Conservation (phyloP, 495 filamentous ascomycete genomes). For the Penicillium daleae region DNA sequence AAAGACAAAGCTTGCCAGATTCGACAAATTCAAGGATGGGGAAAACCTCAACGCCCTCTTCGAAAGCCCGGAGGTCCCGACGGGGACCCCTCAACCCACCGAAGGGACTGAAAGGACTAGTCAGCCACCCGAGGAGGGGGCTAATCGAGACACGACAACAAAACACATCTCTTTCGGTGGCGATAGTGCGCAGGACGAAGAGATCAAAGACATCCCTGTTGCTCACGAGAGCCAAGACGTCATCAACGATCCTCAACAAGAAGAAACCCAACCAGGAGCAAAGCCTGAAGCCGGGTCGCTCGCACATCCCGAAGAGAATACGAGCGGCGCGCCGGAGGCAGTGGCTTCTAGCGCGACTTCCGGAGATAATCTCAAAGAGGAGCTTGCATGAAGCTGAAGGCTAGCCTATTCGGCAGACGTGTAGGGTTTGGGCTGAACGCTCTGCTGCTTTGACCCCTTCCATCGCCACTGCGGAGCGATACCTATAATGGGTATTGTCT, state of each 20-base stretch:
- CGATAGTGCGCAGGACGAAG: slow-evolving; percentile 16
- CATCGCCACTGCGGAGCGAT: slow-evolving; percentile 24
- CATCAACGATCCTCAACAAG: slow-evolving; percentile 17
- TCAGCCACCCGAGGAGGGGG: slow-evolving; percentile 28
- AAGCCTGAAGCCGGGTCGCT: neutral
- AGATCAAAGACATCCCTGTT: slow-evolving; percentile 8
- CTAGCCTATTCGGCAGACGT: slow-evolving; percentile 10
- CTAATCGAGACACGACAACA: slow-evolving; percentile 17
- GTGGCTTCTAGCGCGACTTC: slow-evolving; percentile 22
- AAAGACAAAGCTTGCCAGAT: slow-evolving; percentile 68
- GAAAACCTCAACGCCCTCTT: slow-evolving; percentile 65
- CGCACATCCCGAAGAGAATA: slow-evolving; percentile 23
- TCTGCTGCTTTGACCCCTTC: slow-evolving; percentile 23
- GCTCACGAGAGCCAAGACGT: slow-evolving; percentile 14
- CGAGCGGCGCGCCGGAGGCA: slow-evolving; percentile 19
- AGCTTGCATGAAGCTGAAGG: slow-evolving; percentile 21
- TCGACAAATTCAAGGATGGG: slow-evolving; percentile 85
- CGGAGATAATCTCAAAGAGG: slow-evolving; percentile 19
- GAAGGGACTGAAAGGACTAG: slow-evolving; percentile 24
- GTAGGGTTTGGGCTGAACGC: slow-evolving; percentile 18
- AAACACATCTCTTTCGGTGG: slow-evolving; percentile 22
- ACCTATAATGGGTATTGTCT: slow-evolving; percentile 24
- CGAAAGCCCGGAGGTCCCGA: slow-evolving; percentile 36
- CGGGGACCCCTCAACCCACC: slow-evolving; percentile 33
- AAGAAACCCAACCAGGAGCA: neutral